Evolutionary conservation across 2,329 filamentous ascomycete genomes (phyloP).

Genomic region (Phaeosphaeriaceae sp.): DNA sequence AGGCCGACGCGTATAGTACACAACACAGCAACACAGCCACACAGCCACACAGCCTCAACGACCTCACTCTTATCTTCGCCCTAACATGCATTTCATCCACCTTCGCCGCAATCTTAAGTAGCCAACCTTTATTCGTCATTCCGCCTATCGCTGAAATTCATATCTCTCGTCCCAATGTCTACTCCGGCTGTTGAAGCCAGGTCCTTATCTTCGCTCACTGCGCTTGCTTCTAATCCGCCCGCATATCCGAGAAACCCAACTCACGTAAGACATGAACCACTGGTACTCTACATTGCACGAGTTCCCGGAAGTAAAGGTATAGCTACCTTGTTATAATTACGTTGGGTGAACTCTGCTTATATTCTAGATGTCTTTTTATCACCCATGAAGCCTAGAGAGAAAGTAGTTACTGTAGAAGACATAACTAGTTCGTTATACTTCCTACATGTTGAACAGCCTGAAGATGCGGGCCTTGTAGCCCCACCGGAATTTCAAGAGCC

Average conservation of each 20-base stretch:
- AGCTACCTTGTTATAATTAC: conserved; percentile 25
- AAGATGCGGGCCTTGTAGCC: conserved; percentile 52
- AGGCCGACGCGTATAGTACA: conserved; percentile 18
- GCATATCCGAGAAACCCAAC: conserved; percentile 80
- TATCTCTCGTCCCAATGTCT: conserved; percentile 33
- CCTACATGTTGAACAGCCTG: conserved; percentile 75
- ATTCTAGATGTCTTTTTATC: conserved; percentile 84
- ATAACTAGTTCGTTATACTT: conserved; percentile 90
- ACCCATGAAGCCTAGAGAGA: conserved; percentile 84
- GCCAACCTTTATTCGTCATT: conserved; percentile 13
- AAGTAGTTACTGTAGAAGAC: conserved; percentile 87
- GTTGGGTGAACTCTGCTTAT: conserved; percentile 19
- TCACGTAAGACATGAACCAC: conserved; percentile 69
- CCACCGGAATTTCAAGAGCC: conserved; percentile 19
- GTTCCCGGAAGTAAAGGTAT: conserved; percentile 89
- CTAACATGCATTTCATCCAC: conserved; percentile 23
- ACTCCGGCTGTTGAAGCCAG: conserved; percentile 71
- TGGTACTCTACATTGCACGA: conserved; percentile 89
- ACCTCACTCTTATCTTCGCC: conserved; percentile 26
- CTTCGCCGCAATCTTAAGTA: conserved; percentile 17
- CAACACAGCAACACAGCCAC: conserved; percentile 35
- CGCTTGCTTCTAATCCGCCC: conserved; percentile 84
- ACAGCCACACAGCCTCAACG: too few relatives aligned
- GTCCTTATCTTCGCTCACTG: conserved; percentile 80
- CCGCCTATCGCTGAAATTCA: conserved; percentile 10